These are phyloP conservation scores for Exophiala sp. DNA, from an alignment of 2,329 filamentous ascomycete species.

Conservation along the genomic window DNA sequence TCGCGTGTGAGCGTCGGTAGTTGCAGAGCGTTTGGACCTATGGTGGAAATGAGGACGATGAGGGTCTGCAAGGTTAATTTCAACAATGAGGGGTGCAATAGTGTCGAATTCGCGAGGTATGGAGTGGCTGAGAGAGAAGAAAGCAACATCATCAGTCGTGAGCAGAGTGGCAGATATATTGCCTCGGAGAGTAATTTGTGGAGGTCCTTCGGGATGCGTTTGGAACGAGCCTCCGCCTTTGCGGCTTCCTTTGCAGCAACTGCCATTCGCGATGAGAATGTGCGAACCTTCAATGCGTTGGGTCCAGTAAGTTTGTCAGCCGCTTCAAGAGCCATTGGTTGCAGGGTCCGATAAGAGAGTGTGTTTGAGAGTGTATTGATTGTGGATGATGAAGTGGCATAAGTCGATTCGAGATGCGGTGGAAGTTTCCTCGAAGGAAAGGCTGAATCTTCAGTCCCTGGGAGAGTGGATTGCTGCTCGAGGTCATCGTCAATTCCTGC, in stretches of 20 bases:
- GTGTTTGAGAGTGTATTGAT: constrained; percentile 64
- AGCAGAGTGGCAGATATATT: constrained; percentile 83
- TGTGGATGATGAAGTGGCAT: constrained; percentile 46
- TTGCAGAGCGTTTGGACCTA: constrained; percentile 69
- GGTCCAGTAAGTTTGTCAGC: constrained; percentile 76
- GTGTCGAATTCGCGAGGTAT: constrained; percentile 31
- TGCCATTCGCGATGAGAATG: constrained; percentile 72
- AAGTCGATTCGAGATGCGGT: constrained; percentile 65
- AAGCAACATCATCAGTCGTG: constrained; percentile 61
- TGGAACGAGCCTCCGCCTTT: constrained; percentile 42
- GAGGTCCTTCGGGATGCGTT: constrained; percentile 67
- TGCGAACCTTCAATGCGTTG: constrained; percentile 78
- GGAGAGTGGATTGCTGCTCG: constrained; percentile 33
- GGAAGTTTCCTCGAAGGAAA: constrained; percentile 83
- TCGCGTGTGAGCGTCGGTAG: constrained; percentile 77
- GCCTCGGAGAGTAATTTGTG: constrained; percentile 66
- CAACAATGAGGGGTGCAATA: constrained; percentile 69
- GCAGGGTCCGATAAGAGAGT: constrained; percentile 67
- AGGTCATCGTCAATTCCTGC: constrained; percentile 62
- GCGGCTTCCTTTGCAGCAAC: constrained; percentile 52
- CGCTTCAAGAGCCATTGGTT: constrained; percentile 72
- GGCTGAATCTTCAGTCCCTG: constrained; percentile 33
- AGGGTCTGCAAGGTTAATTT: constrained; percentile 80
- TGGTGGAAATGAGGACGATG: constrained; percentile 72
- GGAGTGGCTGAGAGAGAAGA: constrained; percentile 29